A percentile compares a stretch with the other conserved stretches of the same genome.
Conservation (phyloP, 2,329 filamentous ascomycete genomes). For the Blumeriella jaapii region DNA sequence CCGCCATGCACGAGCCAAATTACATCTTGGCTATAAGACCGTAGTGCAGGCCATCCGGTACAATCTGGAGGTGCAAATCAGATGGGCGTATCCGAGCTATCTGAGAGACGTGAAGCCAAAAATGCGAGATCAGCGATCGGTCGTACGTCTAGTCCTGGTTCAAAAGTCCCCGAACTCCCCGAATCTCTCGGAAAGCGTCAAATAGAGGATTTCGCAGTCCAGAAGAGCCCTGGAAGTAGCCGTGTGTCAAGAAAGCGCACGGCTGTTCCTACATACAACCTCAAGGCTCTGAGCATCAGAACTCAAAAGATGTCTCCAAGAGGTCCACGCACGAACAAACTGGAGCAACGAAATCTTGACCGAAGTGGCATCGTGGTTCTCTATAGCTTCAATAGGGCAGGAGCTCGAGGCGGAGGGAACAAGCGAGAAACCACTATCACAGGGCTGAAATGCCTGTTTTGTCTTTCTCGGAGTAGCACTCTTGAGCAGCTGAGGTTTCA, state of each 20-base stretch:
- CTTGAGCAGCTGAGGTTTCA: constrained; percentile 19
- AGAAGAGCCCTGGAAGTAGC: constrained; percentile 13
- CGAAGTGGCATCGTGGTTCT: constrained; percentile 20
- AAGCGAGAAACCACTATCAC: constrained; percentile 15
- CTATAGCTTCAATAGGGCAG: constrained; percentile 18
- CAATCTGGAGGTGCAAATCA: constrained; percentile 11
- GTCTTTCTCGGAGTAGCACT: constrained; percentile 8
- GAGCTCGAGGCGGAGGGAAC: constrained; percentile 13
- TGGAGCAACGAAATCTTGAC: constrained; percentile 13
- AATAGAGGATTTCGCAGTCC: constrained; percentile 3
- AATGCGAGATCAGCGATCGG: constrained; percentile 1
- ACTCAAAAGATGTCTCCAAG: constrained; percentile 40
- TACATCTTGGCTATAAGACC: constrained; percentile 2
- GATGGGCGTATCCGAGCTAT: constrained; percentile 18
- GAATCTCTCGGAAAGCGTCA: constrained; percentile 5
- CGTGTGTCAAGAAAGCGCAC: constrained; percentile 17
- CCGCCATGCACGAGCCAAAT: not conserved
- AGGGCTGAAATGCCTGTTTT: constrained; percentile 22
- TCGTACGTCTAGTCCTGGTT: not conserved
- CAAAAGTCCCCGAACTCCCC: not conserved
- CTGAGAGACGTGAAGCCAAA: constrained; percentile 1
- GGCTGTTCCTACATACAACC: constrained; percentile 37
- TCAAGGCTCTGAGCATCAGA: constrained; percentile 47
- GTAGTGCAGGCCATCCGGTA: constrained; percentile 9
- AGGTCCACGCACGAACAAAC: constrained; percentile 28